phyloP scores from a whole-genome alignment of 257 asterid species.

The Cordia subcordata region DNA sequence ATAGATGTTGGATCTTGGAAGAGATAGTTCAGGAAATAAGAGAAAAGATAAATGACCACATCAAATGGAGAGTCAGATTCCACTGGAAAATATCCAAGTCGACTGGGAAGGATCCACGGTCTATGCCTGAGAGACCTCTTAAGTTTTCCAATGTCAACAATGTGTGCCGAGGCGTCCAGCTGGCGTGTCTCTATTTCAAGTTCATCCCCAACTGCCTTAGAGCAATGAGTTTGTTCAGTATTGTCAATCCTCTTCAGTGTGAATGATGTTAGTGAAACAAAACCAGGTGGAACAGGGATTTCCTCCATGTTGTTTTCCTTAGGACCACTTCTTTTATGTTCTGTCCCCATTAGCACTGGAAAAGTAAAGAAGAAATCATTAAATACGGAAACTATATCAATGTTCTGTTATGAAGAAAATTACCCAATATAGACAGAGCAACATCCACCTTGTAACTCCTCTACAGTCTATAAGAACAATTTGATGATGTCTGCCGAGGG shows the following conservation, averaged over 20 bases:
- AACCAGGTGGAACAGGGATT: slow-evolving; percentile 79
- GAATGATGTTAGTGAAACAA: slow-evolving; percentile 53
- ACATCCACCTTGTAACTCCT: no score
- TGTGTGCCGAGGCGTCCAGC: slow-evolving; percentile 20
- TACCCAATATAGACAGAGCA: no score
- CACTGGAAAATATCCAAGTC: slow-evolving; percentile 16
- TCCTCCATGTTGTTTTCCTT: slow-evolving; percentile 11
- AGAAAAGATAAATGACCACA: slow-evolving; percentile 28
- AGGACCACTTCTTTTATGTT: slow-evolving; percentile 13
- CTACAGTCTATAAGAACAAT: no score
- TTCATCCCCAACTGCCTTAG: slow-evolving; percentile 20
- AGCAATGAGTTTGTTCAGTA: slow-evolving; percentile 15
- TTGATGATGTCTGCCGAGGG: no score
- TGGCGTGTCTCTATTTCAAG: slow-evolving; percentile 12
- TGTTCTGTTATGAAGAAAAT: no score
- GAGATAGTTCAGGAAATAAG: no score
- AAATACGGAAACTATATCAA: background rate
- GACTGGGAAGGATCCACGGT: slow-evolving; percentile 48
- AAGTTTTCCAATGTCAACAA: slow-evolving; percentile 27
- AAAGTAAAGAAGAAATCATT: background rate
- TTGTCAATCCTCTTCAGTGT: slow-evolving; percentile 33
- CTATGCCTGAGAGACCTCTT: slow-evolving; percentile 34
- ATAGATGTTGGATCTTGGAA: background rate
- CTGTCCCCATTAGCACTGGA: slow-evolving; percentile 40
- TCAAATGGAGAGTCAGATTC: slow-evolving; percentile 31